Evolutionary conservation across 352 stramenopile genomes (phyloP).

Genomic region (Peronospora destructor): DNA sequence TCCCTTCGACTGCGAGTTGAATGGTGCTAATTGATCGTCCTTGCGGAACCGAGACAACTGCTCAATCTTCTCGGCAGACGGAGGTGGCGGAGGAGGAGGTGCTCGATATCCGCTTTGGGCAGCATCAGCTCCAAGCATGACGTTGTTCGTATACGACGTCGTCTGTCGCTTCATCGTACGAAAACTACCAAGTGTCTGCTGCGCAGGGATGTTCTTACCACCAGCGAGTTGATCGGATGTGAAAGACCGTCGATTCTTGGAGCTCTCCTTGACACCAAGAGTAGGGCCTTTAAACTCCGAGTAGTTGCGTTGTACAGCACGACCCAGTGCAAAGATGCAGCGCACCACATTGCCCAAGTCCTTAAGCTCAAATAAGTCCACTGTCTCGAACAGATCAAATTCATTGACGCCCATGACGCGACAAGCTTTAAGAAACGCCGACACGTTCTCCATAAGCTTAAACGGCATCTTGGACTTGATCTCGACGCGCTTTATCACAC

Average conservation of each 20-base stretch:
- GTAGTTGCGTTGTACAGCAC: constrained; percentile 70
- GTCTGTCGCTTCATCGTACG: constrained; percentile 60
- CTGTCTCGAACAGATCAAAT: constrained; percentile 87
- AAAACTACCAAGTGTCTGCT: constrained; percentile 67
- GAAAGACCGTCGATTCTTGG: constrained; percentile 70
- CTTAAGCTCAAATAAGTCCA: constrained; percentile 87
- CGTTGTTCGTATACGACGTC: constrained; percentile 44
- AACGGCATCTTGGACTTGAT: constrained; percentile 87
- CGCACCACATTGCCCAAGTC: constrained; percentile 75
- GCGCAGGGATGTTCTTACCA: constrained; percentile 47
- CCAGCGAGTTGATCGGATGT: constrained; percentile 58
- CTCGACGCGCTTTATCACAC: constrained; percentile 62
- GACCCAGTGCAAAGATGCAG: constrained; percentile 68
- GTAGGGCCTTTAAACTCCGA: constrained; percentile 63
- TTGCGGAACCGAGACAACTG: constrained; percentile 53
- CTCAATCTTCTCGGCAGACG: constrained; percentile 67
- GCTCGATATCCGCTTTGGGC: constrained; percentile 44
- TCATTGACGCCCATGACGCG: constrained; percentile 83
- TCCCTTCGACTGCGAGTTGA: constrained; percentile 21
- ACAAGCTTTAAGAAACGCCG: constrained; percentile 75
- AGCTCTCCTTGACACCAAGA: constrained; percentile 76
- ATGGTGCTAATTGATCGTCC: constrained; percentile 25
- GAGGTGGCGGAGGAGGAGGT: constrained; percentile 55
- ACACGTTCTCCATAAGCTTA: constrained; percentile 91
- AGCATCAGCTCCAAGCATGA: constrained; percentile 74